These are phyloP conservation scores for Fusarium phyllophilum DNA, from an alignment of 2,329 filamentous ascomycete species.

Conservation along the genomic window DNA sequence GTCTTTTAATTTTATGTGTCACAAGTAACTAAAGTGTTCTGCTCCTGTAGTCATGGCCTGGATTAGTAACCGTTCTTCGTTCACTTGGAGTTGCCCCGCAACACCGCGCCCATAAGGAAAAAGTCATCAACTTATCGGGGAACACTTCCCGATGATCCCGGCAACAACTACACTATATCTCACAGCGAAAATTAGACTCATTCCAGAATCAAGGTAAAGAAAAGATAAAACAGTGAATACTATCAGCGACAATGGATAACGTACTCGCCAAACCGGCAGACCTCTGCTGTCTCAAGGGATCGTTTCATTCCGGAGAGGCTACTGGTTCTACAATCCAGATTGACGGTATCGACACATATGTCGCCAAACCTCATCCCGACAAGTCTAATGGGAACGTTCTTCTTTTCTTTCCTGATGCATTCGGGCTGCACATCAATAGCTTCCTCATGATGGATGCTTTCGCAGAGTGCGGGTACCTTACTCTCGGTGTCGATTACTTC, in stretches of 20 bases:
- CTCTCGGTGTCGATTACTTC: background rate
- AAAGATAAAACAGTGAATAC: background rate
- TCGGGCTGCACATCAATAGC: background rate
- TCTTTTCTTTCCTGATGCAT: background rate
- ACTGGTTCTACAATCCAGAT: background rate
- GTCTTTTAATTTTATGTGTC: accelerated
- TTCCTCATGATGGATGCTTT: background rate
- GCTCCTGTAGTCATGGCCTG: accelerated
- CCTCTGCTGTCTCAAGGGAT: background rate
- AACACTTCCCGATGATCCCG: background rate
- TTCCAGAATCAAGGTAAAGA: background rate
- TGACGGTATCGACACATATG: background rate
- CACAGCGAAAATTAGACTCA: accelerated
- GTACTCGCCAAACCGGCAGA: background rate
- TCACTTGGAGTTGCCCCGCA: background rate
- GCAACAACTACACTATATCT: background rate
- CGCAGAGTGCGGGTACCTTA: background rate
- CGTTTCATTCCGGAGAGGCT: background rate
- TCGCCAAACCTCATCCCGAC: background rate
- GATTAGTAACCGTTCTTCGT: background rate
- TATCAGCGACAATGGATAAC: background rate
- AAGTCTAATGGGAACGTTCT: background rate
- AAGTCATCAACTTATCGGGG: background rate
- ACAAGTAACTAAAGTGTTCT: background rate
- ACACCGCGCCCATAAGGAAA: background rate